Base-by-base conservation (phyloP, 1,284 basidiomycete genomes). In the Phlebopus sp. region DNA sequence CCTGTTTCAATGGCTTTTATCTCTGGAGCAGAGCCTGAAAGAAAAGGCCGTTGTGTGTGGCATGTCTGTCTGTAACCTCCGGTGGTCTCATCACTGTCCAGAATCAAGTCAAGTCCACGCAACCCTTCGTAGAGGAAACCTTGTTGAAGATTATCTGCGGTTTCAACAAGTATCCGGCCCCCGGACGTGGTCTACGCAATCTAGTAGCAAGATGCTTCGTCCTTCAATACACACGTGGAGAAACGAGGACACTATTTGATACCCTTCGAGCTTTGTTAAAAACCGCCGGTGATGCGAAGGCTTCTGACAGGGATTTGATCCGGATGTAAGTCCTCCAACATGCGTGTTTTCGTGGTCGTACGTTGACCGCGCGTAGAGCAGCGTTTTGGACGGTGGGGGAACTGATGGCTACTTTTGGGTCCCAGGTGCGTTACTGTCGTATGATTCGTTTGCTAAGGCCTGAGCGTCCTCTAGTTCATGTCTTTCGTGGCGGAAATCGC, bases 401-500 rank as follows among this genome's bases (percentile, higher is more conserved):
- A 63, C 71, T 97, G 11, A 96, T 97, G 85, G 79, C 74, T 37
- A 74, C 76, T 8, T 87, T 88, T 58, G 95, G 96, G 3, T 77
- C 84, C 5, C 90, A 95, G 70, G 92, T 89, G 59, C 52, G 81
- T 63, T 15, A 15, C 21, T 18, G 29, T 9, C 32, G 5, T 37
- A 37, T 31, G n/a, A 4, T 6, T 19, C n/a, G n/a, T 25, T 14
- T 14, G n/a, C 30, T 46, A 7, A 10, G 41, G 38, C 38, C 27
- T 36, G 27, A 17, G n/a, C 21, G 19, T 41, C 44, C 32, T 42
- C 41, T 40, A 97, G 87, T 86, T 94, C 65, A 97, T 97, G 94
- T 96, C 92, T 0, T 86, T 93, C 58, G 89, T 94, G 82, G 79
- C 86, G 37, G 95, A 97, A 62, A 88, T 95, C 31, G 73, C 81